Conservation (phyloP, 2,329 filamentous ascomycete species). For the Cordyceps farinosa region DNA sequence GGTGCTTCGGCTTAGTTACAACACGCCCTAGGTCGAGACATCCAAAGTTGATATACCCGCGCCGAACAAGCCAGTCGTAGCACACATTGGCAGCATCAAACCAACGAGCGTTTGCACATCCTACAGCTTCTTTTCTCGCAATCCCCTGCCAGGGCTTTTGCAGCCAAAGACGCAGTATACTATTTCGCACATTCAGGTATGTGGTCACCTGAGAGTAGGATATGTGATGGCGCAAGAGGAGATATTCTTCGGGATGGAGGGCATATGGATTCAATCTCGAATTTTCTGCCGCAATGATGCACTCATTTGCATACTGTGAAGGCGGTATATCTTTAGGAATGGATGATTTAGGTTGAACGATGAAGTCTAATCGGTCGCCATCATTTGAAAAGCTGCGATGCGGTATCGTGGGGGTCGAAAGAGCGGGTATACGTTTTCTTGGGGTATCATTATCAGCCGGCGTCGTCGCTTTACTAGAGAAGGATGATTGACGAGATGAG, state of each 20-base stretch:
- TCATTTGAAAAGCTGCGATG: conserved; percentile 27
- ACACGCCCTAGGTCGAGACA: conserved; percentile 69
- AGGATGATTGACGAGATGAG: conserved; percentile 50
- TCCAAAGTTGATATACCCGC: conserved; percentile 95
- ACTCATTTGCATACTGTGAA: conserved; percentile 84
- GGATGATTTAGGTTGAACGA: conserved; percentile 72
- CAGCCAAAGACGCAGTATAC: conserved; percentile 86
- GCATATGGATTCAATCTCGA: conserved; percentile 87
- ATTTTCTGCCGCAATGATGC: conserved; percentile 82
- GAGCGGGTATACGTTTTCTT: conserved; percentile 24
- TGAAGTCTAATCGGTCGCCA: conserved; percentile 42
- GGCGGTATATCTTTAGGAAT: conserved; percentile 72
- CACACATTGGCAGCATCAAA: conserved; percentile 85
- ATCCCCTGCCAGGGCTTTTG: conserved; percentile 81
- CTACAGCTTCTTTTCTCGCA: conserved; percentile 78
- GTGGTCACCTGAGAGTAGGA: conserved; percentile 87
- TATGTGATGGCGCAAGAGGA: conserved; percentile 73
- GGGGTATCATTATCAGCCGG: conserved; percentile 44
- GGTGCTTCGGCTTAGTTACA: conserved; percentile 37
- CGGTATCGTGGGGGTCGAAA: conserved; percentile 13
- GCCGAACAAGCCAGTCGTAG: conserved; percentile 86
- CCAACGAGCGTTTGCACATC: conserved; percentile 85
- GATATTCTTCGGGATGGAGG: conserved; percentile 80
- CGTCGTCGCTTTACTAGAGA: conserved; percentile 62
- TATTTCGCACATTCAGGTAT: conserved; percentile 94